Base-by-base conservation (phyloP, 2,329 filamentous ascomycete species). In the Thelonectria rubi region DNA sequence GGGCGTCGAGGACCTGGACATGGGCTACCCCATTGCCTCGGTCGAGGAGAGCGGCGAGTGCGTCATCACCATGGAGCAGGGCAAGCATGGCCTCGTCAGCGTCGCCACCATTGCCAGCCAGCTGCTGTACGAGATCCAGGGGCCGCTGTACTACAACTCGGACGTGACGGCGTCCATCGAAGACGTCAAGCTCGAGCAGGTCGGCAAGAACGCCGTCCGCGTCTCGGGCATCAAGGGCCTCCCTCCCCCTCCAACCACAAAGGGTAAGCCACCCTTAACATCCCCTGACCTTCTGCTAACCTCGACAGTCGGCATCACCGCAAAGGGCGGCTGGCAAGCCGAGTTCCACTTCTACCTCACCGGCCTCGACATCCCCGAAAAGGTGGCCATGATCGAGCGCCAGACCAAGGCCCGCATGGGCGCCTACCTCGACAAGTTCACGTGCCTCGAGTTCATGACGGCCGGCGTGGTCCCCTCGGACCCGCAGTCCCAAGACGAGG, bases 121-220 rank as follows among this genome's bases (percentile, higher is more conserved):
- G 63, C 73, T 81, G 1, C 58, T 81, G 3, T 80, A 81, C 51
- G 79, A 81, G 61, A 68, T 81, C 14, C 79, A 81, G 48, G 79
- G 78, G 0, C 76, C 78, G 11, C 58, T 77, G 0, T 80, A 80
- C 55, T 66, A 78, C 52, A 79, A 80, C 58, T 77, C 77, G 5
- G 79, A 81, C 54, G 77, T 80, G 3, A 77, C 76, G 17, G 77
- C 76, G 1, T 69, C 75, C 17, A 62, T 81, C 3, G 73, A 77
- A 37, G 60, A 68, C 6, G 74, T 79, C 2, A 67, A 74, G 51
- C 84, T 88, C 65, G 80, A 84, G 58, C 79, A 87, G 59, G 57
- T 72, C 24, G 74, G 67, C 63, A 66, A 68, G 62, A 71, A 72
- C 60, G 68, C 69, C 15, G 75, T 77, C 12, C 66, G 65, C n/a